phyloP scores from a whole-genome alignment of 1,139 yeast genomes.

The Magnusiomyces tetraspermus region DNA sequence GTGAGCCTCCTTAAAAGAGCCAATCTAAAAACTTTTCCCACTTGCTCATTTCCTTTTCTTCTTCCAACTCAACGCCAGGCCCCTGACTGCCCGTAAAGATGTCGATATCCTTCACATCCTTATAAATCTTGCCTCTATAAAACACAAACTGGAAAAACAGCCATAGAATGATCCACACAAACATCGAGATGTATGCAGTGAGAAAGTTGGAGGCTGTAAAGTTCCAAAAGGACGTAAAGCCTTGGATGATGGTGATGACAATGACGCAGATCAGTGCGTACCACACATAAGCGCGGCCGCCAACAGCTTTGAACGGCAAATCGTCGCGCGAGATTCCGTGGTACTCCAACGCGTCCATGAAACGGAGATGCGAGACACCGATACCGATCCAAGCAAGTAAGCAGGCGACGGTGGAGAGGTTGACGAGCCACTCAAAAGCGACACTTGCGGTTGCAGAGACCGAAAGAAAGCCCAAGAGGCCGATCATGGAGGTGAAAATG shows the following conservation, averaged over 20 bases:
- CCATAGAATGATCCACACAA: constrained; percentile 47
- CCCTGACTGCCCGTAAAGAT: constrained; percentile 73
- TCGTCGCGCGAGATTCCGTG: constrained; percentile 60
- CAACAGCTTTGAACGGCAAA: constrained; percentile 54
- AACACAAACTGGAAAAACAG: constrained; percentile 41
- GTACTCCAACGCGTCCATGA: constrained; percentile 44
- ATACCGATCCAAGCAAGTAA: constrained; percentile 70
- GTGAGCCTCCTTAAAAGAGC: constrained; percentile 13
- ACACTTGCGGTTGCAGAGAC: constrained; percentile 55
- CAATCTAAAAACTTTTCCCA: constrained; percentile 10
- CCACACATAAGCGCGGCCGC: constrained; percentile 42
- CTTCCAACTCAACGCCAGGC: constrained; percentile 30
- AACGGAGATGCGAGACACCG: constrained; percentile 58
- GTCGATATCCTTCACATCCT: constrained; percentile 52
- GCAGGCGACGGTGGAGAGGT: constrained; percentile 70
- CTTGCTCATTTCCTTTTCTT: neutral
- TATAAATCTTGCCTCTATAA: constrained; percentile 9
- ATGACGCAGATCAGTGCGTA: constrained; percentile 52
- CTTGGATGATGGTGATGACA: constrained; percentile 52
- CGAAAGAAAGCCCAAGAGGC: constrained; percentile 63
- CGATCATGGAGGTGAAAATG: constrained; percentile 44
- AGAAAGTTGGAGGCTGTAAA: constrained; percentile 55
- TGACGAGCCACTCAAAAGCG: constrained; percentile 63
- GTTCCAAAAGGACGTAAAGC: constrained; percentile 53
- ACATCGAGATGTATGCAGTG: constrained; percentile 58